Evolutionary conservation across 805 yeast genomes (phyloP).

Genomic region (Myxozyma neotropica): DNA sequence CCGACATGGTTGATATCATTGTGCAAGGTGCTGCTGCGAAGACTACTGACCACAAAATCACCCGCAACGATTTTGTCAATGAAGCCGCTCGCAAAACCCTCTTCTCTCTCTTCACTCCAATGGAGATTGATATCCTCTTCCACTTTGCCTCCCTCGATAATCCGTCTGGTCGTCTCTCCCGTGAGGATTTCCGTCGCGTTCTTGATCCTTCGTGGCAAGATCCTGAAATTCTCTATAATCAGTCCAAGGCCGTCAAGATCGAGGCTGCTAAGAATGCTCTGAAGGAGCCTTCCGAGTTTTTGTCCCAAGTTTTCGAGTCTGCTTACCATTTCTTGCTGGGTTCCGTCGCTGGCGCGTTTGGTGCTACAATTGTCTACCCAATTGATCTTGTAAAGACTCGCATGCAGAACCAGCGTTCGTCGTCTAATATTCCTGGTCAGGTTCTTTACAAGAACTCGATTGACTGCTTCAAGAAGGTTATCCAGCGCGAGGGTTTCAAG

Average conservation of each 20-base stretch:
- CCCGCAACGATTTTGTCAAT: slow-evolving; percentile 44
- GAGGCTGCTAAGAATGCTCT: slow-evolving; percentile 48
- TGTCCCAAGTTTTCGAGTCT: slow-evolving; percentile 75
- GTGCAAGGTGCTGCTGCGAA: slow-evolving; percentile 42
- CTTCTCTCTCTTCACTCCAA: slow-evolving; percentile 48
- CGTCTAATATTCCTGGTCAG: slow-evolving; percentile 49
- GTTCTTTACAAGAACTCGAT: slow-evolving; percentile 71
- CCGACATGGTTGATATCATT: slow-evolving; percentile 47
- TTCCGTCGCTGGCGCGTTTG: slow-evolving; percentile 94
- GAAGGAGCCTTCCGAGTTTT: slow-evolving; percentile 45
- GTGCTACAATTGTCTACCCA: slow-evolving; percentile 97
- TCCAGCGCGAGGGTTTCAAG: slow-evolving; percentile 72
- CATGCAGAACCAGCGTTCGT: slow-evolving; percentile 90
- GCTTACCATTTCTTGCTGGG: slow-evolving; percentile 86
- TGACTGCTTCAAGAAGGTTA: slow-evolving; percentile 82
- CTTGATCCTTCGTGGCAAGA: slow-evolving; percentile 51
- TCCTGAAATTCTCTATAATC: slow-evolving; percentile 34
- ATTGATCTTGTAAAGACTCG: slow-evolving; percentile 94
- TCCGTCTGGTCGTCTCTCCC: slow-evolving; percentile 40
- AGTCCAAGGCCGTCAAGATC: slow-evolving; percentile 40
- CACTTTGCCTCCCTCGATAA: slow-evolving; percentile 45
- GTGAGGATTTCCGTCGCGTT: slow-evolving; percentile 46
- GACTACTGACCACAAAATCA: slow-evolving; percentile 44
- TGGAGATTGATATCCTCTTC: slow-evolving; percentile 49
- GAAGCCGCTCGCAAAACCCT: slow-evolving; percentile 47